Evolutionary conservation across 805 yeast genomes (phyloP).

Genomic region (Nakazawaea ernobii): DNA sequence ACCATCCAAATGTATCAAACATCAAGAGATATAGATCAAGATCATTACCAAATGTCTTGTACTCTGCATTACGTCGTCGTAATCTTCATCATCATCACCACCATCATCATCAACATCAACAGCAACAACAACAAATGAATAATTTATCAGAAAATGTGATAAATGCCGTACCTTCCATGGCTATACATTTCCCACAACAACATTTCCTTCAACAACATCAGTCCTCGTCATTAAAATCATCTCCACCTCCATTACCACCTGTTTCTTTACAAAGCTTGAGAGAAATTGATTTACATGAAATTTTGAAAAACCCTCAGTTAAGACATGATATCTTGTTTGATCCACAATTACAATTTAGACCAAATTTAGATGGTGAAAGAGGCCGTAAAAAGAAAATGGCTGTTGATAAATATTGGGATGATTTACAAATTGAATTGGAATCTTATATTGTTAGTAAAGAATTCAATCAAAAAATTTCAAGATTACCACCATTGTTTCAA

Average conservation of each 20-base stretch:
- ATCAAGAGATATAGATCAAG: slow-evolving; percentile 8
- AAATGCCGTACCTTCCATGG: slow-evolving; percentile 11
- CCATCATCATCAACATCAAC: not conserved
- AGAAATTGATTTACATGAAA: slow-evolving; percentile 85
- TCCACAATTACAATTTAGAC: slow-evolving; percentile 87
- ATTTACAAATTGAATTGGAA: slow-evolving; percentile 63
- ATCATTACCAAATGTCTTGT: slow-evolving; percentile 11
- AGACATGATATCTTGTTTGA: slow-evolving; percentile 92
- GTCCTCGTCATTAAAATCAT: slow-evolving; percentile 26
- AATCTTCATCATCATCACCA: slow-evolving; percentile 4
- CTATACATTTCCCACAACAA: slow-evolving; percentile 8
- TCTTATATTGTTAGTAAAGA: slow-evolving; percentile 29
- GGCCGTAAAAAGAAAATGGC: slow-evolving; percentile 71
- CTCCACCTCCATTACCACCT: slow-evolving; percentile 56
- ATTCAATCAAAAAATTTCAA: slow-evolving; percentile 19
- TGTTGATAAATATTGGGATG: slow-evolving; percentile 81
- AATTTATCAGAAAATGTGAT: slow-evolving; percentile 1
- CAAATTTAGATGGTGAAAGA: slow-evolving; percentile 86
- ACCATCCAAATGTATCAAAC: slow-evolving; percentile 5
- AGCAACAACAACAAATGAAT: not conserved
- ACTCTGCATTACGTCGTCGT: slow-evolving; percentile 8
- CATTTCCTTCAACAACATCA: slow-evolving; percentile 16
- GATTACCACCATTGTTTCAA: slow-evolving; percentile 65
- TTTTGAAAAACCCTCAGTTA: slow-evolving; percentile 84
- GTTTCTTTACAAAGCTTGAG: slow-evolving; percentile 73